A percentile compares a stretch with the other conserved stretches of the same genome.
Evolutionary conservation across 177 flowering plant genomes (phyloP).

Genomic region (Vitis hybrid): DNA sequence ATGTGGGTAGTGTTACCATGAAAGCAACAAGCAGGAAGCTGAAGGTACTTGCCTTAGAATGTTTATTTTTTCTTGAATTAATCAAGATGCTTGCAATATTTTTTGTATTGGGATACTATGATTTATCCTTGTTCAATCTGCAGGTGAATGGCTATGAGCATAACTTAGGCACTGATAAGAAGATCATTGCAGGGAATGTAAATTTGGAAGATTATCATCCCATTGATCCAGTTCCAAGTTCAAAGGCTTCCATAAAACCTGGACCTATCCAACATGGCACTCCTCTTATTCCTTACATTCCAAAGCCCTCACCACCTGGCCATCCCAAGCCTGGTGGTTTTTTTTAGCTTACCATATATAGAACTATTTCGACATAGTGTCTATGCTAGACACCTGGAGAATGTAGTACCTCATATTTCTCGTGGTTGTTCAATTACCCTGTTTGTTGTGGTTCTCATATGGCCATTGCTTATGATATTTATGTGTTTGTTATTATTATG

Average conservation of each 20-base stretch:
- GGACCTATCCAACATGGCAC: conserved; percentile 79
- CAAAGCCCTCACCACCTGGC: conserved; percentile 53
- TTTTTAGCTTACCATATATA: conserved; percentile 8
- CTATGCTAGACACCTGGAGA: not conserved
- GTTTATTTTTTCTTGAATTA: not conserved
- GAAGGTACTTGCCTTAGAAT: conserved; percentile 33
- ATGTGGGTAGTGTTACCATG: not conserved
- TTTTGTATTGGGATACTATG: not conserved
- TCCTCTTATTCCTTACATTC: conserved; percentile 72
- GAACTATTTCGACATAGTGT: not conserved
- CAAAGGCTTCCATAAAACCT: conserved; percentile 44
- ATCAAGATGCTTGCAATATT: not conserved
- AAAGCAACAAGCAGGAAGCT: conserved; percentile 34
- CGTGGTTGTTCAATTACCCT: no score
- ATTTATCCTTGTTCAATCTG: not conserved
- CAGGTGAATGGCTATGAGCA: conserved; percentile 19
- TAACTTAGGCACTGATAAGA: conserved; percentile 15
- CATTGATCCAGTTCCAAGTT: conserved; percentile 43
- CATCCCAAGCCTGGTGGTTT: conserved; percentile 32
- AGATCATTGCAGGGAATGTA: conserved; percentile 4
- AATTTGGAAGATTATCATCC: conserved; percentile 40
- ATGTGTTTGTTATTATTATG: no score
- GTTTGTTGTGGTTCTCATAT: not conserved
- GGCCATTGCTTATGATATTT: no score
- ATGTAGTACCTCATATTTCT: not conserved